A percentile compares a stretch with the other conserved stretches of the same genome.
phyloP scores from a whole-genome alignment of 2,329 filamentous ascomycete species.

The Colletotrichum acutatum region DNA sequence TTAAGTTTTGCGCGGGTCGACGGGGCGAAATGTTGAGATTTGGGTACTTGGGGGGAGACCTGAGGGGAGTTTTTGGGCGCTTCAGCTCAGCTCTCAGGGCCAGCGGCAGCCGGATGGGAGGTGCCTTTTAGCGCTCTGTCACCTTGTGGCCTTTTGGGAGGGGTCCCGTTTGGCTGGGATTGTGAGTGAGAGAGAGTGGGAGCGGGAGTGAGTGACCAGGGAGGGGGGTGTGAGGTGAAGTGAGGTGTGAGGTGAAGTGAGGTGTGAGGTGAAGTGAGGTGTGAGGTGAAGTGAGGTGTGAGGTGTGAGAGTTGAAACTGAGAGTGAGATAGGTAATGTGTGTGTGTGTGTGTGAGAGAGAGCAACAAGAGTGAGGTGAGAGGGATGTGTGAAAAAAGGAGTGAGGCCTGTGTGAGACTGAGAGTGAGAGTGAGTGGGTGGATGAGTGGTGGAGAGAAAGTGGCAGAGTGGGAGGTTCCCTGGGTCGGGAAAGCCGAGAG shows the following conservation, averaged over 20 bases:
- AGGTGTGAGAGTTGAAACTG: not conserved
- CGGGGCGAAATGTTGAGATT: slow-evolving; percentile 14
- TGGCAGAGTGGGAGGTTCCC: not conserved
- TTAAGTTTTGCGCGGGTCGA: slow-evolving; percentile 1
- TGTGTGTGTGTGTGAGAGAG: not conserved
- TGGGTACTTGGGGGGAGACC: not conserved
- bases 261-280: not conserved
- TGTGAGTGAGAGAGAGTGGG: not conserved
- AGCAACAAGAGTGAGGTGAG: not conserved
- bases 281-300: not conserved
- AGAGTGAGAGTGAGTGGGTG: not conserved
- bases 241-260: not conserved
- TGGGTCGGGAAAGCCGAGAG: slow-evolving; percentile 30
- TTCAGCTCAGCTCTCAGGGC: not conserved
- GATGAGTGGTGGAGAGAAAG: not conserved
- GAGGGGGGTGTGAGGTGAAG: not conserved
- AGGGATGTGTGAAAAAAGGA: not conserved
- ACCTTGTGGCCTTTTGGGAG: not conserved
- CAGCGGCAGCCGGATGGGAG: not conserved
- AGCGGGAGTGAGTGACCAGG: not conserved
- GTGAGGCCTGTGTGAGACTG: not conserved
- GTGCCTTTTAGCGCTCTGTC: slow-evolving; percentile 5
- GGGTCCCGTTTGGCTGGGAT: not conserved
- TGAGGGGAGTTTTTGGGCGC: not conserved
- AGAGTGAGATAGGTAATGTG: not conserved